phyloP scores from a whole-genome alignment of 1,139 yeast genomes.

The Blastobotrys apis region DNA sequence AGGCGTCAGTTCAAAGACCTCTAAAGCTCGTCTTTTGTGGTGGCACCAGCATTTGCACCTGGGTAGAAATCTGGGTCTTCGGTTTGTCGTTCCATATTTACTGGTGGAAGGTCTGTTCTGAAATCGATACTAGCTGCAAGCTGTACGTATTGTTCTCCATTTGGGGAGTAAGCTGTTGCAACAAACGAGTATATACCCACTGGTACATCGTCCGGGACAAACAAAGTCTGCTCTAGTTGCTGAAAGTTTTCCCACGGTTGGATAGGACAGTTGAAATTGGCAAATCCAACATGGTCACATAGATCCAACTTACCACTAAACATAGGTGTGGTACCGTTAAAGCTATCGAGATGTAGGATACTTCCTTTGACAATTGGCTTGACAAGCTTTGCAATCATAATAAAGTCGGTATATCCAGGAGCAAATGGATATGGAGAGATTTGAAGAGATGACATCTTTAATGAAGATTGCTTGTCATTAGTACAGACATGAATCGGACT shows the following conservation, averaged over 20 bases:
- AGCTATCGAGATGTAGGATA: conserved; percentile 24
- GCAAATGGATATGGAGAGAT: conserved; percentile 29
- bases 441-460: conserved; percentile 11
- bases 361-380: conserved; percentile 25
- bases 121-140: conserved; percentile 30
- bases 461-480: not conserved
- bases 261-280: conserved; percentile 29
- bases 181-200: conserved; percentile 29
- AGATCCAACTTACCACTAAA: conserved; percentile 27
- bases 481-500: conserved; percentile 7
- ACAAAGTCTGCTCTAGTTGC: conserved; percentile 23
- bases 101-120: conserved; percentile 15
- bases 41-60: not conserved
- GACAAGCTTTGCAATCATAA: conserved; percentile 23
- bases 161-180: conserved; percentile 25
- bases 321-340: conserved; percentile 16
- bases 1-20: conserved; percentile 20
- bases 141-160: conserved; percentile 19
- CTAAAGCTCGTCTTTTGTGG: not conserved
- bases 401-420: conserved; percentile 29
- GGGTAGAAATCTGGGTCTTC: not conserved
- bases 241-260: conserved; percentile 15
- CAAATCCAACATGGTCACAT: conserved; percentile 29
- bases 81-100: not conserved
- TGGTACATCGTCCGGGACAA: conserved; percentile 30